phyloP scores from a whole-genome alignment of 2,329 filamentous ascomycete genomes.

The Neofusicoccum laricinum region DNA sequence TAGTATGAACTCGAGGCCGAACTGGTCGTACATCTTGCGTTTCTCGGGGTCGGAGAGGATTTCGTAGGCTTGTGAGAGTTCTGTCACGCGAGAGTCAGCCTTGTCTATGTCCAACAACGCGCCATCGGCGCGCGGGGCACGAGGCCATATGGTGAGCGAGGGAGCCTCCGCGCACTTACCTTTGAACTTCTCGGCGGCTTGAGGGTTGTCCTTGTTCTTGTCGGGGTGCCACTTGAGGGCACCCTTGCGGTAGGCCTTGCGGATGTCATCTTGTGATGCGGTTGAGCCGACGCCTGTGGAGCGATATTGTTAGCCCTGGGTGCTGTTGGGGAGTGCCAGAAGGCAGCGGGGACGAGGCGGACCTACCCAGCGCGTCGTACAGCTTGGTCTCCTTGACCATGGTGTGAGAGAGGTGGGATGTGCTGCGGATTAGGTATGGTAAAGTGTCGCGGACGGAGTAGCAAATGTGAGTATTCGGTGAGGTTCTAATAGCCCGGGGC shows the following conservation, averaged over 20 bases:
- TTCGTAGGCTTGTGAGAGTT: slow-evolving; percentile 95
- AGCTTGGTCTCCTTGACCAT: slow-evolving; percentile 97
- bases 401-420: neutral
- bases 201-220: slow-evolving; percentile 92
- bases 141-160: neutral
- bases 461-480: neutral
- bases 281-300: slow-evolving; percentile 64
- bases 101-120: neutral
- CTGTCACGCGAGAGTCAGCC: slow-evolving; percentile 40
- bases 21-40: slow-evolving; percentile 91
- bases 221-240: slow-evolving; percentile 93
- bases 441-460: neutral
- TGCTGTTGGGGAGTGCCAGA: neutral
- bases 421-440: neutral
- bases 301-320: slow-evolving; percentile 8
- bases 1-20: slow-evolving; percentile 87
- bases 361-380: slow-evolving; percentile 72
- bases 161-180: slow-evolving; percentile 37
- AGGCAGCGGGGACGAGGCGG: neutral
- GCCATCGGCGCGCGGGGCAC: neutral
- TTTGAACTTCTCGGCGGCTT: slow-evolving; percentile 92
- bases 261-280: slow-evolving; percentile 89
- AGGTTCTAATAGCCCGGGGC: slow-evolving; percentile 8
- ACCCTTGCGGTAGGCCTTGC: slow-evolving; percentile 89
- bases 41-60: slow-evolving; percentile 97